Evolutionary conservation across 495 filamentous ascomycete species (phyloP), one percentile per base, ranked within the genome.

Genomic region (Glonium stellatum): DNA sequence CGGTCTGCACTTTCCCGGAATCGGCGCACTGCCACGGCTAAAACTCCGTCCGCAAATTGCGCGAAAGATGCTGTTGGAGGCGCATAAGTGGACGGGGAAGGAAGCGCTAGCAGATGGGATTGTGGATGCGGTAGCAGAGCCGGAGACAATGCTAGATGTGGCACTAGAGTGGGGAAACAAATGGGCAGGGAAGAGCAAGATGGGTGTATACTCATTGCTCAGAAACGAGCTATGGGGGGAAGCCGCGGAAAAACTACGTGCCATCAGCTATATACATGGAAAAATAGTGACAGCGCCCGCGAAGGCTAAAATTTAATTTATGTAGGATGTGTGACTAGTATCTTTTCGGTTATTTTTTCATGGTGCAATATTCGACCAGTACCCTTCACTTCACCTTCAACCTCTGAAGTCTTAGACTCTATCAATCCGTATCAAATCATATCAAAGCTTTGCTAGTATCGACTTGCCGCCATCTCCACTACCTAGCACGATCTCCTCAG

Each of bases 161-260:
- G 77, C 77, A 8, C 27, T 80, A 48, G 70, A 75, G 47, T 42
- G 75, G 47, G 78, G 66, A 23, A 63, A 63, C 37, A 69, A 73
- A 55, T 72, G 75, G 67, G 75, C 73, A 31, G 72, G 73, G 9
- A 80, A 77, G 69, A 74, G 75, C 1, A 77, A 76, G 67, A 78
- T 77, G 74, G 78, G 77, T 0, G 78, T 80, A 0, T 81, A 79
- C 66, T 71, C 69, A 4, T 57, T 72, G 42, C 61, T 80, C 55
- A 71, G 79, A 18, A 73, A 70, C n/a, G 79, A 81, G 66, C 67
- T 81, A 10, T 78, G 72, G 70, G 78, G 79, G 1, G 76, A 81
- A 31, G 78, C 78, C 36, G 72, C 70, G 48, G 68, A 73, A 65
- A 72, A 72, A 48, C 76, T 81, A 44, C 72, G 75, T 62, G 56